A percentile compares a stretch with the other conserved stretches of the same genome.
phyloP scores from a whole-genome alignment of 2,329 filamentous ascomycete genomes.

The Sphaerostilbella broomeana region DNA sequence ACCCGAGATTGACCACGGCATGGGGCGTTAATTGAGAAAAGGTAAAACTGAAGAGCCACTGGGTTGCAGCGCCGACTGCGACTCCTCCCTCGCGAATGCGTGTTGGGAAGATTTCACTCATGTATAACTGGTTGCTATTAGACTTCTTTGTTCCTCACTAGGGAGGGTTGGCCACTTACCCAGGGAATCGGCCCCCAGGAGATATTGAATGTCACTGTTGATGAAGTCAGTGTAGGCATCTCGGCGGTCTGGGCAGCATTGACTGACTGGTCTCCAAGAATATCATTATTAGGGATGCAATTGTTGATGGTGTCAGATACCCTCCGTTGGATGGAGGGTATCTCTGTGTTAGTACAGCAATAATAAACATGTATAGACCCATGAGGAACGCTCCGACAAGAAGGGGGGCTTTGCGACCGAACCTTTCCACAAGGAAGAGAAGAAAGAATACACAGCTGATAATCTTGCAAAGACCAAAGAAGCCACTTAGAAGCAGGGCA shows the following conservation, averaged over 20 bases:
- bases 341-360: slow-evolving; percentile 40
- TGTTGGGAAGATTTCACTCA: slow-evolving; percentile 43
- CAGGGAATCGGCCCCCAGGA: slow-evolving; percentile 10
- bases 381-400: slow-evolving; percentile 42
- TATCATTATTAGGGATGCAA: slow-evolving; percentile 44
- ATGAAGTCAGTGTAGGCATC: neutral
- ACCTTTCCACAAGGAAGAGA: slow-evolving; percentile 41
- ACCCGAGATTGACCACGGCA: slow-evolving; percentile 39
- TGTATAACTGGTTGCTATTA: slow-evolving; percentile 30
- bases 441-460: slow-evolving; percentile 40
- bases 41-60: slow-evolving; percentile 48
- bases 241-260: neutral
- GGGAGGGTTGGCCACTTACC: slow-evolving; percentile 21
- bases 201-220: slow-evolving; percentile 32
- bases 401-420: slow-evolving; percentile 43
- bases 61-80: slow-evolving; percentile 41
- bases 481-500: slow-evolving; percentile 43
- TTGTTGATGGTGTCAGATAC: slow-evolving; percentile 32
- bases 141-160: neutral
- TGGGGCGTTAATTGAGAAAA: slow-evolving; percentile 43
- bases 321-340: slow-evolving; percentile 32
- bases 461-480: slow-evolving; percentile 48
- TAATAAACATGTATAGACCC: slow-evolving; percentile 47
- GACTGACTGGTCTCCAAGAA: slow-evolving; percentile 39
- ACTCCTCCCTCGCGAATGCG: slow-evolving; percentile 44